Conservation (phyloP, 352 stramenopile species). For the Ochromonadaceae sp. region DNA sequence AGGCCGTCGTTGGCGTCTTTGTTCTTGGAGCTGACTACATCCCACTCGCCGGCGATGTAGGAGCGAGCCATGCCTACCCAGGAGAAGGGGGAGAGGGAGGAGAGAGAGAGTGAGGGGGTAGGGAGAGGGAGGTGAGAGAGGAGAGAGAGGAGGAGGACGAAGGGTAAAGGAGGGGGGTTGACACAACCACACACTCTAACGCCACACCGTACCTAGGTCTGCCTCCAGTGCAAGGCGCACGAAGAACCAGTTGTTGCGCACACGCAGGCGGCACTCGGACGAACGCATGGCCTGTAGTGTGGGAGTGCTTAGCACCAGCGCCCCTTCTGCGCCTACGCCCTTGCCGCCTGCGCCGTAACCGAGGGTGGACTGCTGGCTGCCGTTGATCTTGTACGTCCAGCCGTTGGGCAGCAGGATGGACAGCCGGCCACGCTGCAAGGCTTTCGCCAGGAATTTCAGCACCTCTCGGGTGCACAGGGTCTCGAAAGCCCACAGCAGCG, state of each 20-base stretch:
- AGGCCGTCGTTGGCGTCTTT: slow-evolving; percentile 34
- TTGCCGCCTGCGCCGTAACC: not conserved
- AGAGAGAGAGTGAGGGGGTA: too few species aligned
- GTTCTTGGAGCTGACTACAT: not conserved
- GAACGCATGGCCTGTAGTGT: slow-evolving; percentile 11
- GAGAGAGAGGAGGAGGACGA: too few species aligned
- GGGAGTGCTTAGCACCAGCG: slow-evolving; percentile 11
- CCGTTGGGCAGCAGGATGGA: slow-evolving; percentile 2
- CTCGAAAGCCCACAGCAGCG: not conserved
- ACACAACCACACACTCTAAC: too few species aligned
- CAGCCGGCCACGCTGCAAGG: not conserved
- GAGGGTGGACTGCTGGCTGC: not conserved
- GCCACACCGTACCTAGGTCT: slow-evolving; percentile 46
- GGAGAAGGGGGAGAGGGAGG: too few species aligned
- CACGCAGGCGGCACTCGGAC: slow-evolving; percentile 18
- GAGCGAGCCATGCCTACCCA: slow-evolving; percentile 16
- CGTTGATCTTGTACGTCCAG: too few species aligned
- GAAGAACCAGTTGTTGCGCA: slow-evolving; percentile 63
- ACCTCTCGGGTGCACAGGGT: not conserved
- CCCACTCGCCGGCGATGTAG: slow-evolving; percentile 34
- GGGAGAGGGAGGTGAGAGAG: too few species aligned
- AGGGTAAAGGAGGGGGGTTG: too few species aligned
- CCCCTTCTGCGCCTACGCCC: too few species aligned
- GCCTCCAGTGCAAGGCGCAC: slow-evolving; percentile 52
- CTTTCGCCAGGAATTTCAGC: not conserved